Percentiles rank a stretch among this genome's conserved stretches.
phyloP scores from a whole-genome alignment of 768 basidiomycete species.

The Rhizopogon rudus region DNA sequence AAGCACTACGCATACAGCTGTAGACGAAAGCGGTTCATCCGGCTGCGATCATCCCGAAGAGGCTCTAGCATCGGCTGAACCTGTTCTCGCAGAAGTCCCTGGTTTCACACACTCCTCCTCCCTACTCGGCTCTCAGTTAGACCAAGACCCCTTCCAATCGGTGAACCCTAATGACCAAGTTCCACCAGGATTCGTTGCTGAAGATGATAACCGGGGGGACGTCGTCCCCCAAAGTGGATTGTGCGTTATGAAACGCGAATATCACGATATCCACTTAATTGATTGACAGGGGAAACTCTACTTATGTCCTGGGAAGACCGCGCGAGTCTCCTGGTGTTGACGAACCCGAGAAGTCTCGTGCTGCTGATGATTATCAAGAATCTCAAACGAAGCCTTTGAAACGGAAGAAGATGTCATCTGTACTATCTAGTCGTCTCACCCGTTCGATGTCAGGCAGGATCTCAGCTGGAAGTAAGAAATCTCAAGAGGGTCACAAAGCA shows the following conservation, averaged over 20 bases:
- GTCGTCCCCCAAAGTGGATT: neutral
- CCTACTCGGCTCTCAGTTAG: neutral
- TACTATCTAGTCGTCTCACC: constrained; percentile 13
- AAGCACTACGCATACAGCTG: neutral
- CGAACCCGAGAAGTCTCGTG: neutral
- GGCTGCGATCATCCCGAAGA: neutral
- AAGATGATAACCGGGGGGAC: neutral
- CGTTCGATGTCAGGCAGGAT: constrained; percentile 14
- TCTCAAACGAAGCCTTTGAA: constrained; percentile 8
- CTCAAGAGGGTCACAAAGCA: constrained; percentile 15
- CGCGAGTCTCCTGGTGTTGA: neutral
- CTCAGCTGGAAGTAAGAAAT: constrained; percentile 4
- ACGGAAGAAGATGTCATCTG: constrained; percentile 19
- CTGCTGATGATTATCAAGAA: neutral
- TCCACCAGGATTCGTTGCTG: neutral
- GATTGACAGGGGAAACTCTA: neutral
- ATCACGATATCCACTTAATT: neutral
- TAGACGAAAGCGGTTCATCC: neutral
- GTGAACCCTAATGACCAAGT: too few relatives aligned
- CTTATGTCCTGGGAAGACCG: neutral
- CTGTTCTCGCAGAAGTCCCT: neutral
- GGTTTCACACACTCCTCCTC: neutral
- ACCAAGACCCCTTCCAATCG: neutral
- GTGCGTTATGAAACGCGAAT: neutral
- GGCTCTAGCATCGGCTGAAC: neutral